phyloP scores from a whole-genome alignment of 768 basidiomycete species.

The Lactifluus rugatus region DNA sequence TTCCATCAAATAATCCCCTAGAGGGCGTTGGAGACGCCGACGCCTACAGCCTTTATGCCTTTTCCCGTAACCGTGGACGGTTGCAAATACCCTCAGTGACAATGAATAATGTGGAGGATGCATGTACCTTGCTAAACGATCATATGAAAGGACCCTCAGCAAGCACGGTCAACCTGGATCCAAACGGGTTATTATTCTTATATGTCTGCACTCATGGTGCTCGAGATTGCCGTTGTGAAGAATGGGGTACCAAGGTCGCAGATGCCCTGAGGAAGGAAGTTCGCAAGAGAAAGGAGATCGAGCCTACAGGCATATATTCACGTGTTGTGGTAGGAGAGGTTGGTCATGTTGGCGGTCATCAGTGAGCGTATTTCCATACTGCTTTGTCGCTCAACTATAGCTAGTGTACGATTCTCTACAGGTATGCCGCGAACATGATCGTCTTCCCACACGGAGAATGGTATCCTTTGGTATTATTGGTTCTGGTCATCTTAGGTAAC shows the following conservation, averaged over 20 bases:
- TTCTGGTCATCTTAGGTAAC: background rate
- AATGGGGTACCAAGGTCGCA: slow-evolving; percentile 49
- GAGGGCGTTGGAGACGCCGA: slow-evolving; percentile 21
- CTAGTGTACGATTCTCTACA: slow-evolving; percentile 21
- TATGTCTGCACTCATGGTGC: slow-evolving; percentile 75
- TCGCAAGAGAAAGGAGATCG: slow-evolving; percentile 23
- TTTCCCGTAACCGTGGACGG: slow-evolving; percentile 37
- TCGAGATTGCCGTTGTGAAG: slow-evolving; percentile 73
- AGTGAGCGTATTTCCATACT: slow-evolving; percentile 38
- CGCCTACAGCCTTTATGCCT: slow-evolving; percentile 39
- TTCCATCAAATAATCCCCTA: slow-evolving; percentile 19
- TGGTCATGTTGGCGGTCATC: slow-evolving; percentile 77
- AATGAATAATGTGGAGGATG: slow-evolving; percentile 40
- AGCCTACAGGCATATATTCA: slow-evolving; percentile 21
- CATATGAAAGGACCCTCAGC: background rate
- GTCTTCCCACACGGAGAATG: slow-evolving; percentile 68
- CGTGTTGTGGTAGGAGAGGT: slow-evolving; percentile 47
- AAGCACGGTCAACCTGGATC: background rate
- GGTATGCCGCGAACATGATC: slow-evolving; percentile 61
- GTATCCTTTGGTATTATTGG: slow-evolving; percentile 28
- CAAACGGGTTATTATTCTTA: slow-evolving; percentile 32
- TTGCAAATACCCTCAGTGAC: slow-evolving; percentile 42
- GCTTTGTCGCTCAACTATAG: background rate
- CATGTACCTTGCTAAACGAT: slow-evolving; percentile 27
- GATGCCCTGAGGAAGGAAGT: slow-evolving; percentile 47